Evolutionary conservation across 768 basidiomycete genomes (phyloP).

Genomic region (Trametes punicea): DNA sequence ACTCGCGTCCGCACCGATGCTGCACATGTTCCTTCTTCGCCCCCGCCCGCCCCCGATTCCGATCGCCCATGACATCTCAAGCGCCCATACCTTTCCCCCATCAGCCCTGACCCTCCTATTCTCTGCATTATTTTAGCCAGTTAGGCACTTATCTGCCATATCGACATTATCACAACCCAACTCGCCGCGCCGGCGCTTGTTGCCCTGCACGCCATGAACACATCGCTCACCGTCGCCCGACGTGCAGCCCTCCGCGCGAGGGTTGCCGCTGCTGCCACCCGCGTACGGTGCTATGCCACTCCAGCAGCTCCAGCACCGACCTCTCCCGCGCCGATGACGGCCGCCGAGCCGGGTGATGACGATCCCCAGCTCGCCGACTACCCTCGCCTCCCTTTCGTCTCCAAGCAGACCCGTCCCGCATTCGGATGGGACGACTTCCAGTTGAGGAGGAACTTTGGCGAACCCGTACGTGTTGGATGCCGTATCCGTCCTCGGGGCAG

Average conservation of each 20-base stretch:
- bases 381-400: conserved; percentile 65
- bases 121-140: not conserved
- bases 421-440: conserved; percentile 74
- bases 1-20: no score
- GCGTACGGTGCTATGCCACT: conserved; percentile 27
- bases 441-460: conserved; percentile 78
- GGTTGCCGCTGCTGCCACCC: conserved; percentile 5
- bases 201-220: conserved; percentile 22
- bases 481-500: conserved; percentile 1
- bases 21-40: no score
- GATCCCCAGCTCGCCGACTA: conserved; percentile 75
- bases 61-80: not conserved
- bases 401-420: conserved; percentile 60
- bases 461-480: conserved; percentile 49
- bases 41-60: not conserved
- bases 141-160: conserved; percentile 2
- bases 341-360: conserved; percentile 27
- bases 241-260: conserved; percentile 28
- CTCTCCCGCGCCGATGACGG: conserved; percentile 23
- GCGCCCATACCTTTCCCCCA: not conserved
- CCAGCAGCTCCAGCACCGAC: conserved; percentile 23
- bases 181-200: conserved; percentile 4
- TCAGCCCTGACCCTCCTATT: not conserved
- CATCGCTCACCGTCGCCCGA: conserved; percentile 41
- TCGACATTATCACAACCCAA: not conserved